A percentile compares a stretch with the other conserved stretches of the same genome.
These are phyloP conservation scores for Lathyrus aphaca DNA, from an alignment of 306 rosid genomes.

Conservation along the genomic window DNA sequence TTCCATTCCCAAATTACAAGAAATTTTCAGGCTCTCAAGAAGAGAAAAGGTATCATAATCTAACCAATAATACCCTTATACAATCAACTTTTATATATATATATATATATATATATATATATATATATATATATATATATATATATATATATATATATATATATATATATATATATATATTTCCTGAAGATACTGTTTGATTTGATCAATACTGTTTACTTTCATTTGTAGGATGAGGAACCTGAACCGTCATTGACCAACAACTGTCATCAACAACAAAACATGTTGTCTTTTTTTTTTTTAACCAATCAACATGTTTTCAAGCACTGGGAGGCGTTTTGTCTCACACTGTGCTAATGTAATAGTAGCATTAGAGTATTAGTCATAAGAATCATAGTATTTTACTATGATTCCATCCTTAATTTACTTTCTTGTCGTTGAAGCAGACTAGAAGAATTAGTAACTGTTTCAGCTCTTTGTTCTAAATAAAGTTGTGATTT, in stretches of 20 bases:
- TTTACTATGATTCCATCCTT: constrained; percentile 41
- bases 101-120: too few species aligned
- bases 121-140: too few species aligned
- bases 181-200: background rate
- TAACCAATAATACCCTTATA: background rate
- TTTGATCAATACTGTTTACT: constrained; percentile 12
- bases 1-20: constrained; percentile 80
- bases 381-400: constrained; percentile 45
- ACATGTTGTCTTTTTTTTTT: constrained; percentile 20
- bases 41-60: constrained; percentile 61
- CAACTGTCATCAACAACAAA: constrained; percentile 32
- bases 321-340: constrained; percentile 26
- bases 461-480: constrained; percentile 35
- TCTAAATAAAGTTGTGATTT: constrained; percentile 43
- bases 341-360: constrained; percentile 38
- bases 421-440: constrained; percentile 38
- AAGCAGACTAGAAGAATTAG: constrained; percentile 38
- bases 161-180: background rate
- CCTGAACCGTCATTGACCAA: constrained; percentile 62
- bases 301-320: constrained; percentile 20
- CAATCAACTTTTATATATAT: background rate
- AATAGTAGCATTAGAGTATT: constrained; percentile 40
- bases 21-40: constrained; percentile 45
- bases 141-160: too few species aligned
- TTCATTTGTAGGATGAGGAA: constrained; percentile 64